Evolutionary conservation across 768 basidiomycete species (phyloP), one percentile per base, ranked within the genome.

Genomic region (Amylocystis lapponica): DNA sequence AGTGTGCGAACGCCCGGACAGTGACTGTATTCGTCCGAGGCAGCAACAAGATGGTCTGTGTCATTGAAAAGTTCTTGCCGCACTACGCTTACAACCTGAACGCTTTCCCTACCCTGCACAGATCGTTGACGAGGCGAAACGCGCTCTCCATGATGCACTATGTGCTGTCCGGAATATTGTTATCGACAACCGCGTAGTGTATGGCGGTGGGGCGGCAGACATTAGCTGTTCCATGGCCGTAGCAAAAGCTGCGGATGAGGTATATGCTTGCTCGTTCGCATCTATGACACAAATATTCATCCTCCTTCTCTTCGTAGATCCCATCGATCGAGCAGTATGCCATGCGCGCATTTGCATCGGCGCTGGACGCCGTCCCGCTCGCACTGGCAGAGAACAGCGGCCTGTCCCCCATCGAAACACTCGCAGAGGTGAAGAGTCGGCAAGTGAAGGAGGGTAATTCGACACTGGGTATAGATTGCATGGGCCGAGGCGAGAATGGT

Each of bases 81-180:
- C 16, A 19, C 16, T n/a, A 9, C 29, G 9, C n/a, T 9, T 30
- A n/a, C 29, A 30, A 9, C 9, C 9, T 19, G 17, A 25, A 23
- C 22, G 2, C 9, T 22, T 42, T 34, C 16, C 16, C 13, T 47
- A 20, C 17, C 26, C 36, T 22, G 36, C 44, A 30, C 57, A 99
- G 95, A 97, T 99, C 56, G 92, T 99, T 47, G 96, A 99, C 58
- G 96, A 99, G 65, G 95, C 93, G 45, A 98, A 98, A 63, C 88
- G 96, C 23, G 92, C 96, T 4, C 73, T 99, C 26, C 96, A 99
- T 63, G 96, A 99, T 63, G 93, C 96, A 13, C 83, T 98, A 53
- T 99, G 96, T 55, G 95, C 86, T 23, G 95, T 98, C 36, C 86
- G 96, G 46, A 98, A 97, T 59, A 75, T 99, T 38, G 81, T 98